Conservation (phyloP, 192 early-diverging fungal species). For the Podila horticola region DNA sequence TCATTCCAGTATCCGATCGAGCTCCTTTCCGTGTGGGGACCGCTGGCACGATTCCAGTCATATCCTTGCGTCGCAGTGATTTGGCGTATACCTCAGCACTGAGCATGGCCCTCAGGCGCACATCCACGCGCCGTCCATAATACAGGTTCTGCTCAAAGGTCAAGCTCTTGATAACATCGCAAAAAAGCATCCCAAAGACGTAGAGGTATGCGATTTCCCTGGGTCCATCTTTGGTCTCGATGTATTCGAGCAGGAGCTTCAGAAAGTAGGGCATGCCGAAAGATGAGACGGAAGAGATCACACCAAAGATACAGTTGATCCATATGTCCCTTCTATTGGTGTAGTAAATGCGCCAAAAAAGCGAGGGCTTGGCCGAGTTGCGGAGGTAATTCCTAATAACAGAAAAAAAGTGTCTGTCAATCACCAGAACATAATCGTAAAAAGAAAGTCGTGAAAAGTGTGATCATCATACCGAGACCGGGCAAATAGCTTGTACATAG, state of each 20-base stretch:
- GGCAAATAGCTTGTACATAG: conserved; percentile 41
- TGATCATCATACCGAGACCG: conserved; percentile 17
- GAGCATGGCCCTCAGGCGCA: conserved; percentile 63
- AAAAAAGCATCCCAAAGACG: conserved; percentile 57
- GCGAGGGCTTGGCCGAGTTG: conserved; percentile 3
- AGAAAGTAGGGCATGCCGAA: conserved; percentile 65
- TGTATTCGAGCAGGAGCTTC: conserved; percentile 51
- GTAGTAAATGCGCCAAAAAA: conserved; percentile 36
- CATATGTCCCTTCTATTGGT: conserved; percentile 38
- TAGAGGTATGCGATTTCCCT: conserved; percentile 59
- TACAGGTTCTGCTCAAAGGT: conserved; percentile 61
- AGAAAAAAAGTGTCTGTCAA: no score
- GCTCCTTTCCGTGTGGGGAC: conserved; percentile 16
- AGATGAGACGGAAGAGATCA: conserved; percentile 47
- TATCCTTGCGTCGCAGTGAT: conserved; percentile 54
- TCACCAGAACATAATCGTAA: background rate
- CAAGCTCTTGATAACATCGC: conserved; percentile 50
- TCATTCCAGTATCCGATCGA: conserved; percentile 64
- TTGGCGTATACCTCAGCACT: conserved; percentile 64
- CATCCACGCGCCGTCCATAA: conserved; percentile 60
- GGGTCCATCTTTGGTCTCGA: conserved; percentile 41
- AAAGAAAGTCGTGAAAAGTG: background rate
- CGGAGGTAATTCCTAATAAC: conserved; percentile 20
- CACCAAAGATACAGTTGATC: conserved; percentile 44
- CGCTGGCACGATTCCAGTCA: conserved; percentile 47